Base-by-base conservation (phyloP, 768 basidiomycete genomes). In the Amanita phalloides region DNA sequence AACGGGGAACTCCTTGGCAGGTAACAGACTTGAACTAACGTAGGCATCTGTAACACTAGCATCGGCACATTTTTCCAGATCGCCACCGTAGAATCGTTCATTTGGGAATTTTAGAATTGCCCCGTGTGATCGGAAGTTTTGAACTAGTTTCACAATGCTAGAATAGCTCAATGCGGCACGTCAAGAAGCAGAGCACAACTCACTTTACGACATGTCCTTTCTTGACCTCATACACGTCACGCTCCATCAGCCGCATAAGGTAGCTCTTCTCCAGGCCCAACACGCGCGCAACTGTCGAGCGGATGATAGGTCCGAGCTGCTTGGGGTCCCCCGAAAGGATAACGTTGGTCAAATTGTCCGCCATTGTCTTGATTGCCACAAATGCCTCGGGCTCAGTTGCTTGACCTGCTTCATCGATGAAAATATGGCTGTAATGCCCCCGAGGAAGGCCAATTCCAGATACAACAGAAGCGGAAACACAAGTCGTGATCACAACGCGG, bases 391-490 rank as follows among this genome's bases (percentile, higher is more conserved):
- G 81, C 61, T 87, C 84, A 0, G 78, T 81, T 2, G 82, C 82
- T 57, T 87, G 84, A 0, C 81, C 84, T 0, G 83, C 84, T 60
- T 87, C 84, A 56, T 87, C 84, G 7, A 84, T 64, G 59, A 86
- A 82, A 11, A 87, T 79, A 54, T 86, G 81, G 7, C 69, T 73
- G 60, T 78, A 87, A 60, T 84, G 78, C 0, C 84, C 84, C 1
- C 73, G 67, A 0, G 72, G 65, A 41, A 86, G 68, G 0, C 83
- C 82, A 36, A 84, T 69, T 1, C 76, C 77, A 23, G 71, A 70
- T 1, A 71, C 67, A 37, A 82, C 72, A 1, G 77, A 76, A 0
- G 81, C 78, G 0, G 84, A 83, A 7, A 80, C 70, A 45, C 84
- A 85, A 0, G 84, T 87, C 1, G 77, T 68, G 7, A 86, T 75